These are phyloP conservation scores for Botrytis sinoallii DNA, from an alignment of 2,329 filamentous ascomycete species.

Conservation along the genomic window DNA sequence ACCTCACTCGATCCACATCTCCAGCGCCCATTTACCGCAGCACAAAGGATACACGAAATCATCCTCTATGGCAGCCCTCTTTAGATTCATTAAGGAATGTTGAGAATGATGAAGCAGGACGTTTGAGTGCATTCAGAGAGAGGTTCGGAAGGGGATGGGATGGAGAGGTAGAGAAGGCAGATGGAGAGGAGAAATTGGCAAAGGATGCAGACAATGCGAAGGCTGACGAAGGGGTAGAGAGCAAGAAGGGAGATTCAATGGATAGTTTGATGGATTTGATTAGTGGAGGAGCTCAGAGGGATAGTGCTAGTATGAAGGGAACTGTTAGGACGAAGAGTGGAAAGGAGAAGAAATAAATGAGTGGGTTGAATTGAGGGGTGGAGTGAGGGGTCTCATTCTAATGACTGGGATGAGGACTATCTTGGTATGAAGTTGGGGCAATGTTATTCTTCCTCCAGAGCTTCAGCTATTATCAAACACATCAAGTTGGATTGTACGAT, in stretches of 20 bases:
- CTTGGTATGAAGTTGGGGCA: not conserved
- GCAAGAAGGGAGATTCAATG: slow-evolving; percentile 36
- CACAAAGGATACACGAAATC: slow-evolving; percentile 84
- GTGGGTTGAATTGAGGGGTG: slow-evolving; percentile 37
- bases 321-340: slow-evolving; percentile 19
- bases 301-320: slow-evolving; percentile 34
- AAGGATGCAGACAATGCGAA: slow-evolving; percentile 39
- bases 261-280: slow-evolving; percentile 58
- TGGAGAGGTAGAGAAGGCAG: slow-evolving; percentile 57
- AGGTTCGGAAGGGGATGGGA: slow-evolving; percentile 86
- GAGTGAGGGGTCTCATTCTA: not conserved
- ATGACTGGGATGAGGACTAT: slow-evolving; percentile 1
- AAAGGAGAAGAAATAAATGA: slow-evolving; percentile 39
- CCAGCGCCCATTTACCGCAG: slow-evolving; percentile 58
- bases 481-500: not conserved
- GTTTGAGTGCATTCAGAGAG: slow-evolving; percentile 78
- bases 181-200: slow-evolving; percentile 33
- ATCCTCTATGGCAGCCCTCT: slow-evolving; percentile 84
- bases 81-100: slow-evolving; percentile 78
- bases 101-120: slow-evolving; percentile 92
- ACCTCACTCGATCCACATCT: slow-evolving; percentile 73
- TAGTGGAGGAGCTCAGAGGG: slow-evolving; percentile 38
- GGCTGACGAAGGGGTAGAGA: slow-evolving; percentile 19
- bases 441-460: not conserved
- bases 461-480: not conserved